Base-by-base conservation (phyloP, 352 stramenopile species). In the Albugo candida region DNA sequence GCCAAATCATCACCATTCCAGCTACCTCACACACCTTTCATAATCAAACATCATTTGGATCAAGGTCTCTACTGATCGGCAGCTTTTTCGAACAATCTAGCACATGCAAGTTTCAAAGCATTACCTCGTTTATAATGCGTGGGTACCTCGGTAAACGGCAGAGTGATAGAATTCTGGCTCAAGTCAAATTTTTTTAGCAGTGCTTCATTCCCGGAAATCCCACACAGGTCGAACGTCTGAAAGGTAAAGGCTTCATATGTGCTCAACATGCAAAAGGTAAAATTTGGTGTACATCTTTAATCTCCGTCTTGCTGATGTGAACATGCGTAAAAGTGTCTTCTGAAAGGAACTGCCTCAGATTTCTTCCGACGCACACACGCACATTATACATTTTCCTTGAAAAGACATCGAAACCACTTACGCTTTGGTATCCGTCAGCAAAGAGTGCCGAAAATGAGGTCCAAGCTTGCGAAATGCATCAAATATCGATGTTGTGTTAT, bases 41-140 rank as follows among this genome's bases (percentile, higher is more conserved):
- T 83, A 87, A 48, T 84, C 71, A 36, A 81, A 84, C 71, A 87
- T 83, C 57, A 69, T 81, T n/a, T 70, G 53, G 2, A 84, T 61
- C 11, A 87, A 53, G 12, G 52, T 48, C 38, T 82, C 66, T 19
- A 87, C 60, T n/a, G 54, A 61, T n/a, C 53, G 52, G 46, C 69
- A 87, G 42, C 67, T 83, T 39, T 81, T 63, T 2, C 63, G 58
- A 20, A 84, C 70, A 13, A 81, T 61, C 69, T 83, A 18, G 27
- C 51, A 11, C 46, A 48, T 11, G 12, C 14, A 42, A 35, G 1
- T 13, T 20, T 36, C 39, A 35, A 19, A 11, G 14, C 40, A 36
- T 17, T 2, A 47, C 42, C 3, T 43, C 3, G 17, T 8, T 10
- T 3, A 19, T 19, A 24, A 8, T 43, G 36, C 31, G 4, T 18